Percentiles rank a stretch among this genome's conserved stretches.
phyloP scores from a whole-genome alignment of 2,329 filamentous ascomycete species.

The Phaeosphaeria sp. region DNA sequence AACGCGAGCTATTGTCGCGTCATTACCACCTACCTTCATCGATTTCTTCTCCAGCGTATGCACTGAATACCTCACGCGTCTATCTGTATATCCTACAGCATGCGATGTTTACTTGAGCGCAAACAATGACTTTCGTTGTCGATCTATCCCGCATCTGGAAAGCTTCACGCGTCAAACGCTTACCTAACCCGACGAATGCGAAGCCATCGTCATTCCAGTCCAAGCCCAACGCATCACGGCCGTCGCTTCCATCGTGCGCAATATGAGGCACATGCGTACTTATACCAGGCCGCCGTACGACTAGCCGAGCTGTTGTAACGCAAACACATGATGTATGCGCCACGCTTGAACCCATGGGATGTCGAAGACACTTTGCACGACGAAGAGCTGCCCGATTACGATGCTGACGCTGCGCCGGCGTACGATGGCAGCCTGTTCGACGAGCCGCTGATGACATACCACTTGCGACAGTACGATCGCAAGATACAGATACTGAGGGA shows the following conservation, averaged over 20 bases:
- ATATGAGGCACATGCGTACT: constrained; percentile 2
- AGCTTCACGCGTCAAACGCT: constrained; percentile 3
- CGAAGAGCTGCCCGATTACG: constrained; percentile 37
- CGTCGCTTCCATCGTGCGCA: neutral
- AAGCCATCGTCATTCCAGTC: neutral
- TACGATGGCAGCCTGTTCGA: constrained; percentile 21
- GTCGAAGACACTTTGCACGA: constrained; percentile 22
- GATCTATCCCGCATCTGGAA: constrained; percentile 3
- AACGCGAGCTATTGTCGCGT: neutral
- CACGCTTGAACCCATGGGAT: constrained; percentile 23
- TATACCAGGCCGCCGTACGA: constrained; percentile 21
- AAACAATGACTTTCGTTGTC: neutral
- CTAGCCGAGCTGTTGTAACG: constrained; percentile 10
- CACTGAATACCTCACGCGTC: neutral
- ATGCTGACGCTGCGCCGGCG: constrained; percentile 27
- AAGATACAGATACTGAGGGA: constrained; percentile 33
- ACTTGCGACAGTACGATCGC: constrained; percentile 31
- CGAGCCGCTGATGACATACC: constrained; percentile 26
- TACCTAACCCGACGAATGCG: constrained; percentile 1
- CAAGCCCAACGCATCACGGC: neutral
- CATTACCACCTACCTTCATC: neutral
- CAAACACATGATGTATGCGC: constrained; percentile 22
- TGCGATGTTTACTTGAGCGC: neutral
- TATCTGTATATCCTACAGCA: neutral
- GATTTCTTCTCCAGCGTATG: neutral